phyloP scores from a whole-genome alignment of 169 alveolate species.

The Cryptosporidium andersoni region DNA sequence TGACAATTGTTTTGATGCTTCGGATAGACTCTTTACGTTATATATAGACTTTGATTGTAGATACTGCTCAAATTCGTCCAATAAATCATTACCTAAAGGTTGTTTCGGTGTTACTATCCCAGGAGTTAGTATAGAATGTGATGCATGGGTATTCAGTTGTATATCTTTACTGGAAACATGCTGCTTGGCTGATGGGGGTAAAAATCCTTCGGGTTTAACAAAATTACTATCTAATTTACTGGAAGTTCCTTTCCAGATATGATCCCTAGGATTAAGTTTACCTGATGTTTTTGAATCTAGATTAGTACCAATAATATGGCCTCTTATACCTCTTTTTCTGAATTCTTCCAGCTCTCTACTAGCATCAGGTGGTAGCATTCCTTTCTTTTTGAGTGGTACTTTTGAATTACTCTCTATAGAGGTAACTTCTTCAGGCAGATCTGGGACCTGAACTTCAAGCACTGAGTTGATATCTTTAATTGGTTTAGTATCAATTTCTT shows the following conservation, averaged over 20 bases:
- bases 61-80: too few species aligned
- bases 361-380: slow-evolving; percentile 30
- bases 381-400: not conserved
- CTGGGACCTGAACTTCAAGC: not conserved
- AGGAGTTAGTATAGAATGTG: too few species aligned
- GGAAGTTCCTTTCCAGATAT: not conserved
- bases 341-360: slow-evolving; percentile 12
- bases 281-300: not conserved
- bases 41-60: too few species aligned
- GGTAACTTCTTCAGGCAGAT: not conserved
- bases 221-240: too few species aligned
- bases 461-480: not conserved
- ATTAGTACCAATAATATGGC: not conserved
- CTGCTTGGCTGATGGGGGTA: too few species aligned
- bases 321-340: not conserved
- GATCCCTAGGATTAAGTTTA: not conserved
- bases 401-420: not conserved
- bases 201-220: too few species aligned
- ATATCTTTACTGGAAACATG: too few species aligned
- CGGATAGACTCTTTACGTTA: too few species aligned
- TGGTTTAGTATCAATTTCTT: not conserved
- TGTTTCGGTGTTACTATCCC: too few species aligned
- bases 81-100: too few species aligned
- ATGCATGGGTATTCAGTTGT: too few species aligned
- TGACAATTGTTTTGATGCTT: too few species aligned